These are phyloP conservation scores for Aureobasidium vineae DNA, from an alignment of 2,329 filamentous ascomycete genomes.

Conservation along the genomic window DNA sequence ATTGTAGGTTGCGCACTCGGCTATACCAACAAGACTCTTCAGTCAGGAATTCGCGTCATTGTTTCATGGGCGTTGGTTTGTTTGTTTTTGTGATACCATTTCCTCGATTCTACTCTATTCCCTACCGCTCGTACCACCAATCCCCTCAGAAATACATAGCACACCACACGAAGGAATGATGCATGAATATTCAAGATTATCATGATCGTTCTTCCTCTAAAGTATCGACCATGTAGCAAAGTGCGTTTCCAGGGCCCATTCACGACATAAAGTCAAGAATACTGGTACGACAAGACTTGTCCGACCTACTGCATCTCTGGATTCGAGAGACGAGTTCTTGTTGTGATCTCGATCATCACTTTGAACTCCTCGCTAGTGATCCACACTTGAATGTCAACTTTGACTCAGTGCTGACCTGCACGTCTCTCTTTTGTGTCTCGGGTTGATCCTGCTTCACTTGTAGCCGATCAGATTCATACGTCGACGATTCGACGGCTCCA, in stretches of 20 bases:
- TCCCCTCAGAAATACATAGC: not conserved
- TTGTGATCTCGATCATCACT: too few relatives aligned
- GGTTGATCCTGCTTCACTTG: not conserved
- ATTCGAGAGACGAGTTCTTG: not conserved
- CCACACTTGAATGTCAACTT: not conserved
- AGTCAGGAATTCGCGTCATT: not conserved
- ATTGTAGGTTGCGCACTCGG: not conserved
- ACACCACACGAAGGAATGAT: not conserved
- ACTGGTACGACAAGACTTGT: not conserved
- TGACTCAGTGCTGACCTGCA: not conserved
- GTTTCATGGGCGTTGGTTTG: not conserved
- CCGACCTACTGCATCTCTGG: not conserved
- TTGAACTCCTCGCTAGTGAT: not conserved
- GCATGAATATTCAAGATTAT: not conserved
- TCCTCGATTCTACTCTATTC: not conserved
- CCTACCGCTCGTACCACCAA: not conserved
- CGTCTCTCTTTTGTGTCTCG: not conserved
- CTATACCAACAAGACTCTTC: not conserved
- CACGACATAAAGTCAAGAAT: not conserved
- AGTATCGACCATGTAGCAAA: not conserved
- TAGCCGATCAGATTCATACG: not conserved
- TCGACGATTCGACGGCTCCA: not conserved
- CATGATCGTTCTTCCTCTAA: not conserved
- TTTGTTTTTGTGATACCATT: conserved; percentile 7
- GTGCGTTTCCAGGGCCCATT: not conserved